Evolutionary conservation across 805 yeast species (phyloP), one percentile per base, ranked within the genome.

Genomic region (Saitoella complicata): DNA sequence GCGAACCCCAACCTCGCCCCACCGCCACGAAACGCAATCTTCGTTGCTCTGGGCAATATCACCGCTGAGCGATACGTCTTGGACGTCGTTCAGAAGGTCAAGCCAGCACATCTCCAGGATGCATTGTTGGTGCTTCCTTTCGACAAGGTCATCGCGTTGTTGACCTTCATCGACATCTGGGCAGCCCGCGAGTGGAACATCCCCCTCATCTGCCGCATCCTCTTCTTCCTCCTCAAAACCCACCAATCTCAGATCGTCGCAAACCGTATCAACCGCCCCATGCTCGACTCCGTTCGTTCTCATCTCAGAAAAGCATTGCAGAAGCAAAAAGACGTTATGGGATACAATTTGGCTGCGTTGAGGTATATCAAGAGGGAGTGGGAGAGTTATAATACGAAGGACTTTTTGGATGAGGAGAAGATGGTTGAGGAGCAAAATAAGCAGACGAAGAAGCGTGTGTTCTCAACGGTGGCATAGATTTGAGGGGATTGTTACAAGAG

Each of bases 121-220:
- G 94, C 97, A 1, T 69, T 91, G 45, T 63, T 91, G 40, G 94
- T 91, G 1, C 67, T 91, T 44, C 95, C 98, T 32, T 87, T 88
- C 56, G 84, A 94, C 7, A 80, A 78, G 61, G 78, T 87, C 2
- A 58, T 78, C 45, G 74, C 73, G 51, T 68, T 91, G 42, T 69
- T 91, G 50, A 70, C 69, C 52, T 81, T 86, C 53, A 74, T 91
- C 44, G 79, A 76, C 50, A 68, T 74, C 31, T 87, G 95, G 84
- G 74, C 91, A 36, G 61, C 32, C 35, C 49, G 52, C 9, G 52
- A 53, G 41, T 61, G 70, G 55, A 71, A 76, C 53, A 59, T 84
- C 41, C 70, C 83, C 4, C 58, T 78, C 37, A 76, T 86, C 36
- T 78, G 91, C 58, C 74, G 80, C 46, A 75, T 86, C 3, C 64